Percentiles rank a stretch among this genome's conserved stretches.
These are phyloP conservation scores for Raffaelea deltoideospora DNA, from an alignment of 2,329 filamentous ascomycete species.

Conservation along the genomic window DNA sequence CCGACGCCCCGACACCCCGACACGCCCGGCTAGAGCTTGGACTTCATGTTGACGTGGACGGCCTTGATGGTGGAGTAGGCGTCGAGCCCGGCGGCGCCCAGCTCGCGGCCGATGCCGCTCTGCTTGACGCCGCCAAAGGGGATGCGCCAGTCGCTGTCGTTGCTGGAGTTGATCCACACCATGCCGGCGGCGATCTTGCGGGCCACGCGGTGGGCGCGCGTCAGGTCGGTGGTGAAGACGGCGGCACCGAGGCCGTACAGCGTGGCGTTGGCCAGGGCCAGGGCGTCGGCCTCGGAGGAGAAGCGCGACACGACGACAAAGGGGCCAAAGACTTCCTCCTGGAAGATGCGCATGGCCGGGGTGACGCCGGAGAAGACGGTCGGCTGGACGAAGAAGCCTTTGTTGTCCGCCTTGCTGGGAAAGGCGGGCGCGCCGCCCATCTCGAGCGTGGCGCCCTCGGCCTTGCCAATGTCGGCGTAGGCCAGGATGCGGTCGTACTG, in stretches of 20 bases:
- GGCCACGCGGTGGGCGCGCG: slow-evolving; percentile 18
- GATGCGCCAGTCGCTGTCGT: not conserved
- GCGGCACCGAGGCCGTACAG: slow-evolving; percentile 40
- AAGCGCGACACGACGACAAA: slow-evolving; percentile 38
- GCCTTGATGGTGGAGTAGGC: slow-evolving; percentile 12
- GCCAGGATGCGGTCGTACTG: slow-evolving; percentile 48
- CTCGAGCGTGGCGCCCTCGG: slow-evolving; percentile 41
- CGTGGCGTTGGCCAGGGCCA: slow-evolving; percentile 34
- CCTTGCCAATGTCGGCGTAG: slow-evolving; percentile 41
- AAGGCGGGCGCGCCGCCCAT: slow-evolving; percentile 28
- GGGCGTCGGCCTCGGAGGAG: slow-evolving; percentile 33
- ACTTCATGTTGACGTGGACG: slow-evolving; percentile 16
- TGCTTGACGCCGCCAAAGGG: not conserved
- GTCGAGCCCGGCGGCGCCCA: not conserved
- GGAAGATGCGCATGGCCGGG: slow-evolving; percentile 16
- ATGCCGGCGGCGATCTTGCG: not conserved
- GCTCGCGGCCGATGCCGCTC: not conserved
- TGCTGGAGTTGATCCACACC: not conserved
- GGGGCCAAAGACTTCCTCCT: slow-evolving; percentile 44
- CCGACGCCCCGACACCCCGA: slow-evolving; percentile 20
- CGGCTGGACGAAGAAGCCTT: slow-evolving; percentile 10
- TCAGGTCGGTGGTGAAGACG: slow-evolving; percentile 40
- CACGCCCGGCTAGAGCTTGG: slow-evolving; percentile 18
- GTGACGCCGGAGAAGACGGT: slow-evolving; percentile 9
- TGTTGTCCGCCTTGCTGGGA: not conserved